phyloP scores from a whole-genome alignment of 2,329 filamentous ascomycete genomes.

The Hortaea sp. region DNA sequence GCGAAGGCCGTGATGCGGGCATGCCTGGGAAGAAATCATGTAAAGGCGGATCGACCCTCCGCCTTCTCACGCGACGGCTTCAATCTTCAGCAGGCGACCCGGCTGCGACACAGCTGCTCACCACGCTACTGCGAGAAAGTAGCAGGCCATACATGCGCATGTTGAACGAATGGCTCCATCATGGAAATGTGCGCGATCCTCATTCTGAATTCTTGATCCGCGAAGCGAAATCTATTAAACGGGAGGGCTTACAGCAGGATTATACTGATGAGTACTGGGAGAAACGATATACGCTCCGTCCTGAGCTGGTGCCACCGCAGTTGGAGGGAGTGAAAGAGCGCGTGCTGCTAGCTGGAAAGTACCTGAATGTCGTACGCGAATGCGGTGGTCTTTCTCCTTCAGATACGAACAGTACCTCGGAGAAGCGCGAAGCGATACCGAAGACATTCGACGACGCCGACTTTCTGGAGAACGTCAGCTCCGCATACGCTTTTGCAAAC shows the following conservation, averaged over 20 bases:
- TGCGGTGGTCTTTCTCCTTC: slow-evolving; percentile 74
- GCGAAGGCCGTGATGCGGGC: slow-evolving; percentile 75
- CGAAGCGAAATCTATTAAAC: slow-evolving; percentile 87
- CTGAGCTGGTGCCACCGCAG: slow-evolving; percentile 84
- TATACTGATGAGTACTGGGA: slow-evolving; percentile 99
- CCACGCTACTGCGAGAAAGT: slow-evolving; percentile 72
- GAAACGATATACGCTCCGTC: slow-evolving; percentile 87
- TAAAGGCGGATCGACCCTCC: slow-evolving; percentile 93
- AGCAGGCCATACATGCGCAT: slow-evolving; percentile 95
- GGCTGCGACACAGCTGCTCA: slow-evolving; percentile 70
- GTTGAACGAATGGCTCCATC: slow-evolving; percentile 97
- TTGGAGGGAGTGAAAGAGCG: slow-evolving; percentile 86
- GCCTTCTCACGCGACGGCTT: slow-evolving; percentile 71
- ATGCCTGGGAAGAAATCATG: slow-evolving; percentile 84
- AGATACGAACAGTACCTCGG: slow-evolving; percentile 44
- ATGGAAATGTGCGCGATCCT: slow-evolving; percentile 87
- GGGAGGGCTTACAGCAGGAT: slow-evolving; percentile 84
- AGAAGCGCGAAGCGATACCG: slow-evolving; percentile 83
- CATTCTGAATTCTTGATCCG: slow-evolving; percentile 91
- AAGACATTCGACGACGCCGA: slow-evolving; percentile 81
- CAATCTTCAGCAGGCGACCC: slow-evolving; percentile 91
- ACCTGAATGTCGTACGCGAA: slow-evolving; percentile 93
- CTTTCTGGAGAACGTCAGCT: slow-evolving; percentile 93
- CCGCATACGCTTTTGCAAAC: slow-evolving; percentile 90
- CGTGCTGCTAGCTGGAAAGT: slow-evolving; percentile 89